Evolutionary conservation across 257 asterid species (phyloP).

Genomic region (Solanum stenotomum): DNA sequence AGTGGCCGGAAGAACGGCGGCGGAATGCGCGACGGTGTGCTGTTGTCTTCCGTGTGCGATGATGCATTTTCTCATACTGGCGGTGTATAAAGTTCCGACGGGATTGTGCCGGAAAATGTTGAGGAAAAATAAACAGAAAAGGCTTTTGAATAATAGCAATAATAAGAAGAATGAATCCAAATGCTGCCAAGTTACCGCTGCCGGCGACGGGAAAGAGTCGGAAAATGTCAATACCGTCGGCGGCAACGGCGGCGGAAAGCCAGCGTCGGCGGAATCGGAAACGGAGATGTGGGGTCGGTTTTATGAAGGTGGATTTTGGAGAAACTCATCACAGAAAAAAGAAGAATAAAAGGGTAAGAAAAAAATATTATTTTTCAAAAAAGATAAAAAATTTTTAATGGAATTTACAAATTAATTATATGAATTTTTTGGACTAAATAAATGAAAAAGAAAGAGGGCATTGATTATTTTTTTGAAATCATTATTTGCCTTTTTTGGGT

Average conservation of each 20-base stretch:
- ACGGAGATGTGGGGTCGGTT: constrained; percentile 65
- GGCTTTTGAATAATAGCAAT: constrained; percentile 5
- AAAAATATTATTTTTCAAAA: neutral
- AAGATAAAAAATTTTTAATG: neutral
- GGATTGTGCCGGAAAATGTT: constrained; percentile 60
- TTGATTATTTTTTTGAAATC: neutral
- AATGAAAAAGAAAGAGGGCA: neutral
- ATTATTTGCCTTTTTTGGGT: neutral
- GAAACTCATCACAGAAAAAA: constrained; percentile 51
- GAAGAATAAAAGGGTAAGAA: neutral
- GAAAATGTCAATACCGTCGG: neutral
- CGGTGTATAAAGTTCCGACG: constrained; percentile 59
- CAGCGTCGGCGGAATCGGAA: constrained; percentile 20
- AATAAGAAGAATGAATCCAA: neutral
- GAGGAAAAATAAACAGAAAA: constrained; percentile 24
- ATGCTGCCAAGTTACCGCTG: no score
- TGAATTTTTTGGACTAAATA: neutral
- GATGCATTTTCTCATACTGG: constrained; percentile 43
- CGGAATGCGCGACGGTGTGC: constrained; percentile 77
- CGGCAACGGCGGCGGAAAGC: constrained; percentile 2
- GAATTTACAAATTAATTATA: neutral
- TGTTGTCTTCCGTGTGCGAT: constrained; percentile 73
- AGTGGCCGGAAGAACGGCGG: constrained; percentile 72
- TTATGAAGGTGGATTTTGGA: constrained; percentile 73
- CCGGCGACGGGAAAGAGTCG: neutral